phyloP scores from a whole-genome alignment of 768 basidiomycete genomes.

The Amyloporia xantha region DNA sequence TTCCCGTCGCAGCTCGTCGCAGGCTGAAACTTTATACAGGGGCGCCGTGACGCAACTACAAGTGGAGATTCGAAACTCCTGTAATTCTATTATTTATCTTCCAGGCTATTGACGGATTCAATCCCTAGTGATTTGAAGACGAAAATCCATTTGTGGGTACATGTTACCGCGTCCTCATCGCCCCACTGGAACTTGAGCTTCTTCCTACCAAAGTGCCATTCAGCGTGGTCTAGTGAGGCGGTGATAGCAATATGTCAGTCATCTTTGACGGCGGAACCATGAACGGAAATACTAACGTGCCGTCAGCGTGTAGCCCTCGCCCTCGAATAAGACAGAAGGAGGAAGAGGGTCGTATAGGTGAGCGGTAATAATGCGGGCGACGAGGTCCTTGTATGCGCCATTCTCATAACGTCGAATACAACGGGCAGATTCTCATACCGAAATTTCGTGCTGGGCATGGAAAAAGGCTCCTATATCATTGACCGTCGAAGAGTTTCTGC shows the following conservation, averaged over 20 bases:
- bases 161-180: background rate
- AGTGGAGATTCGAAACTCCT: no score
- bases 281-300: conserved; percentile 8
- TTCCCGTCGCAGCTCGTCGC: no score
- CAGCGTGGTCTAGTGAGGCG: background rate
- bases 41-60: no score
- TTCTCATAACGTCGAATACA: background rate
- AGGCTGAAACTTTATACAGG: no score
- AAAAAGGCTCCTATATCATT: conserved; percentile 12
- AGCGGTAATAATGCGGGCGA: conserved; percentile 6
- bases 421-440: background rate
- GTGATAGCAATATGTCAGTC: background rate
- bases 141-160: conserved; percentile 15
- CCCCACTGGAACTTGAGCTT: conserved; percentile 14
- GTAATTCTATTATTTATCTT: no score
- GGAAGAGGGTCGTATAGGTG: conserved; percentile 8
- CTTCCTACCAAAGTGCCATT: conserved; percentile 11
- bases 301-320: conserved; percentile 5
- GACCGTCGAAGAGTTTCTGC: background rate
- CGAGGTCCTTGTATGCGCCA: conserved; percentile 6
- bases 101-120: no score
- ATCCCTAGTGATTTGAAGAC: conserved; percentile 7
- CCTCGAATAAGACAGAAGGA: conserved; percentile 4
- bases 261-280: background rate
- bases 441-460: conserved; percentile 10